Conservation (phyloP, 169 alveolate species). For the Babesia sp. region DNA sequence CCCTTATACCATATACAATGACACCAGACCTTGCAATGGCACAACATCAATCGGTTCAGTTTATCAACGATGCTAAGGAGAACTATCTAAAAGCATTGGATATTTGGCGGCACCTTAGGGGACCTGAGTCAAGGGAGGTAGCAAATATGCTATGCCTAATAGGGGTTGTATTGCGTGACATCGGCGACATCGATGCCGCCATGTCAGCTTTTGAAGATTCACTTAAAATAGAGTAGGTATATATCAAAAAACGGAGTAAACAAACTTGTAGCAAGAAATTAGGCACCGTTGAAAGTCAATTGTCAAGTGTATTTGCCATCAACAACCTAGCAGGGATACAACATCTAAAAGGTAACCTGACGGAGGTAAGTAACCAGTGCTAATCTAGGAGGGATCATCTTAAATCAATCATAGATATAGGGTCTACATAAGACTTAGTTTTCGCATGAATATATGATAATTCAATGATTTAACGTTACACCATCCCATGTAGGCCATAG, state of each 20-base stretch:
- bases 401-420: background rate
- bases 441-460: no score
- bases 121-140: conserved; percentile 53
- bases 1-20: background rate
- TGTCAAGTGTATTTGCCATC: conserved; percentile 44
- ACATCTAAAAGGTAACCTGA: conserved; percentile 21
- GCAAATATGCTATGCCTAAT: conserved; percentile 48
- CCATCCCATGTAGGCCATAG: conserved; percentile 32
- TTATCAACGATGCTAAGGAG: conserved; percentile 57
- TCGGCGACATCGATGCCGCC: conserved; percentile 55
- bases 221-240: conserved; percentile 37
- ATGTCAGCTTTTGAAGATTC: conserved; percentile 51
- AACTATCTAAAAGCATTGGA: conserved; percentile 50
- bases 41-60: conserved; percentile 57
- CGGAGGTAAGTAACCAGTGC: conserved; percentile 9
- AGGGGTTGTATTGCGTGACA: conserved; percentile 52
- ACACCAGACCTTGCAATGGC: conserved; percentile 60
- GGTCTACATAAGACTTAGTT: background rate
- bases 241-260: background rate
- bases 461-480: no score
- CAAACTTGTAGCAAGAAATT: background rate
- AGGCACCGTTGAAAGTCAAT: conserved; percentile 28
- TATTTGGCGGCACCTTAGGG: conserved; percentile 34
- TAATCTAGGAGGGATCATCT: background rate
- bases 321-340: conserved; percentile 53